phyloP scores from a whole-genome alignment of 73 alveolate species.

The Breviolum minutum region DNA sequence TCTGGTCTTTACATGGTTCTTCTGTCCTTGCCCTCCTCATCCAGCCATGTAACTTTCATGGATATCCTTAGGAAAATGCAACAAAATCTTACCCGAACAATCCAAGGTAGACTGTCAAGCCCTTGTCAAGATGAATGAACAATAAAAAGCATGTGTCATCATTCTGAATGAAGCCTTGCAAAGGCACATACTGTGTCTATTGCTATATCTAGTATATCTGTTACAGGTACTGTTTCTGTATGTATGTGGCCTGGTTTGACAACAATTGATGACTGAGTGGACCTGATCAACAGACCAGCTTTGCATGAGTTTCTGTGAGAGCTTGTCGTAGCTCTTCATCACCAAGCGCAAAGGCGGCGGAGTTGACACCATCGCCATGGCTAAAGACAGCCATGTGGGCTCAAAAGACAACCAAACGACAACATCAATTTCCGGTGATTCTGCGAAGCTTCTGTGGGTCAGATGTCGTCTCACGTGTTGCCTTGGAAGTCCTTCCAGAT shows the following conservation, averaged over 20 bases:
- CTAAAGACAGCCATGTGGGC: background rate
- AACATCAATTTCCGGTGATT: background rate
- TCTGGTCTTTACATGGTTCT: background rate
- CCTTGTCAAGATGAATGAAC: background rate
- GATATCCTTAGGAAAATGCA: slow-evolving; percentile 22
- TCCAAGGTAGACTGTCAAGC: background rate
- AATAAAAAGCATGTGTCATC: background rate
- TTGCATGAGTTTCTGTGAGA: slow-evolving; percentile 27
- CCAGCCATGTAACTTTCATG: slow-evolving; percentile 78
- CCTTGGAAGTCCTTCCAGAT: too few relatives aligned
- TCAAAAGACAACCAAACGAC: background rate
- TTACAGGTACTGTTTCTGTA: too few relatives aligned
- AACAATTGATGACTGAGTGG: too few relatives aligned
- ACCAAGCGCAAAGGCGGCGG: slow-evolving; percentile 90
- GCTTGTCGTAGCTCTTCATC: slow-evolving; percentile 93
- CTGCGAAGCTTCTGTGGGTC: too few relatives aligned
- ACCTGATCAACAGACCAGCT: background rate
- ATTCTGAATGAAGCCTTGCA: background rate
- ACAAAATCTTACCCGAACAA: too few relatives aligned
- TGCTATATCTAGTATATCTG: background rate
- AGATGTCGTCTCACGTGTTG: too few relatives aligned
- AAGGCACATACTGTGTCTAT: background rate
- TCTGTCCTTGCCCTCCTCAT: slow-evolving; percentile 57
- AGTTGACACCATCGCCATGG: slow-evolving; percentile 58
- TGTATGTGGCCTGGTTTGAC: too few relatives aligned